A percentile compares a stretch with the other conserved stretches of the same genome.
Evolutionary conservation across 192 early-diverging fungal genomes (phyloP).

Genomic region (Anaeromyces robustus): DNA sequence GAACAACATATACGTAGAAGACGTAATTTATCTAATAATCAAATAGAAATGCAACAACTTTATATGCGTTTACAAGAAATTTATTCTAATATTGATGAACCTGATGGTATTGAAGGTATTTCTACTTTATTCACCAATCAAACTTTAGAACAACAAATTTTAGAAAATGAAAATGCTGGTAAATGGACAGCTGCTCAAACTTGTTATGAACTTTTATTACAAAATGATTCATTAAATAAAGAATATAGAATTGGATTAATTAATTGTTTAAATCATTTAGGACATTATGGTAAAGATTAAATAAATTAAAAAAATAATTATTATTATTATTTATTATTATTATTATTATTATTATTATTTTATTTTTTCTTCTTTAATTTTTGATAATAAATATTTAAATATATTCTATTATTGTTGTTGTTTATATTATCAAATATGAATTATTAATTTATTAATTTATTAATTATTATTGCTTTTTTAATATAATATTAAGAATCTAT

Average conservation of each 20-base stretch:
- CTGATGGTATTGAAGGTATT: conserved; percentile 52
- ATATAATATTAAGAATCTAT: conserved; percentile 26
- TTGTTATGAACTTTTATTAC: conserved; percentile 37
- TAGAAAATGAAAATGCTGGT: conserved; percentile 43
- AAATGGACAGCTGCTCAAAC: conserved; percentile 50
- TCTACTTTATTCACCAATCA: conserved; percentile 27
- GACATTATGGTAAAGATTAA: conserved; percentile 45
- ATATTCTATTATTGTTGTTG: no score
- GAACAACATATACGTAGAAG: conserved; percentile 40
- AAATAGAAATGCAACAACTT: conserved; percentile 15
- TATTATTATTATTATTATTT: no score
- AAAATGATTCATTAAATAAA: conserved; percentile 19
- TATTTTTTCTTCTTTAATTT: no score
- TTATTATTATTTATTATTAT: no score
- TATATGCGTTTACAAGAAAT: conserved; percentile 40
- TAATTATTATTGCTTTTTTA: no score
- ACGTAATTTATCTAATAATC: not conserved
- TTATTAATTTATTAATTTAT: no score
- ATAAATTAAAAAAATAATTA: no score
- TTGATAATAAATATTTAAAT: not conserved
- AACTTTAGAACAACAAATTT: conserved; percentile 42
- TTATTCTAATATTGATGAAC: conserved; percentile 50
- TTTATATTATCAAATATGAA: not conserved
- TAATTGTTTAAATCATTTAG: conserved; percentile 49
- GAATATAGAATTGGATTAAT: conserved; percentile 40